Evolutionary conservation across 2,329 filamentous ascomycete species (phyloP).

Genomic region (Calonectria pteridis): DNA sequence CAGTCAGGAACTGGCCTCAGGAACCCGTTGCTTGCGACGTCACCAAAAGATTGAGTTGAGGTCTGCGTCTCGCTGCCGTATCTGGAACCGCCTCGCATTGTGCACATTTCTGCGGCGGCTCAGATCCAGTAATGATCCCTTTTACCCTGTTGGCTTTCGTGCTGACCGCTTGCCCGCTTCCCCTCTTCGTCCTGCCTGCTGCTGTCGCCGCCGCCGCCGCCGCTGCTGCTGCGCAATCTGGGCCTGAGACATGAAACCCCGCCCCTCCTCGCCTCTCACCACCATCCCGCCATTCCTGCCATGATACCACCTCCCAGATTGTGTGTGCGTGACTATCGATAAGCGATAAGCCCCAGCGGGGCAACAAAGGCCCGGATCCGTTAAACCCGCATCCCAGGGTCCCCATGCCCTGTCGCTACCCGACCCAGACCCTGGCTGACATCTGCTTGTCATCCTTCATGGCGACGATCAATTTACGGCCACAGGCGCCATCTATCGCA

Average conservation of each 20-base stretch:
- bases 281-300: not conserved
- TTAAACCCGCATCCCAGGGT: constrained; percentile 16
- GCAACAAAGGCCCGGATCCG: constrained; percentile 6
- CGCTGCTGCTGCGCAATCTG: not conserved
- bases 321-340: constrained; percentile 28
- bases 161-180: constrained; percentile 2
- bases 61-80: constrained; percentile 6
- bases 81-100: not conserved
- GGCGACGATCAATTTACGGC: not conserved
- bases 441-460: constrained; percentile 17
- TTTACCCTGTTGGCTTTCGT: not conserved
- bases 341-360: constrained; percentile 29
- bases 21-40: constrained; percentile 16
- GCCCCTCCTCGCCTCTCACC: constrained; percentile 9
- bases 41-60: constrained; percentile 3
- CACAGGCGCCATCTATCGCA: not conserved
- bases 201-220: not conserved
- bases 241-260: constrained; percentile 4
- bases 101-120: not conserved
- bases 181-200: not conserved
- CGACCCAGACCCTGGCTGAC: constrained; percentile 11
- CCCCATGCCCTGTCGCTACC: constrained; percentile 12
- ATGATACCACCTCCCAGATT: constrained; percentile 5
- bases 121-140: not conserved
- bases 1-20: constrained; percentile 18